phyloP scores from a whole-genome alignment of 768 basidiomycete species.

The Hygrocybe punicea region DNA sequence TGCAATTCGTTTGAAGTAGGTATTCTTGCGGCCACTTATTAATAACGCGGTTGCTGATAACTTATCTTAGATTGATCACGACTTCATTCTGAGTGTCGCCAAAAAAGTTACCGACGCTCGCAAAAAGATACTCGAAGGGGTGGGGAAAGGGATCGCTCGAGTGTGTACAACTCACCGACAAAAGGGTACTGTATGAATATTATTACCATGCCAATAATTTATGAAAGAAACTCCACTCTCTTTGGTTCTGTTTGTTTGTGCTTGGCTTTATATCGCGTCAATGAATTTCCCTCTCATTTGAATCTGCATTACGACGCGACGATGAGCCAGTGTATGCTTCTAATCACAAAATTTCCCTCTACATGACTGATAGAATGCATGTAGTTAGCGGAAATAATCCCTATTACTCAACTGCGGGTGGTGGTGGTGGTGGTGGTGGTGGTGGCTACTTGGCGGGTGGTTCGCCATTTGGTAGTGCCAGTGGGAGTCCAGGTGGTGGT shows the following conservation, averaged over 20 bases:
- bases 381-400: conserved; percentile 37
- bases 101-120: conserved; percentile 69
- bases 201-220: background rate
- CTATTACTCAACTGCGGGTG: conserved; percentile 34
- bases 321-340: conserved; percentile 47
- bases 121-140: conserved; percentile 67
- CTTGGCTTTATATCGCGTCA: background rate
- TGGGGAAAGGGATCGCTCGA: conserved; percentile 59
- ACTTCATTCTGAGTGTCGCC: conserved; percentile 56
- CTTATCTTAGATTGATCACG: conserved; percentile 52
- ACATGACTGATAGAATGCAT: conserved; percentile 7
- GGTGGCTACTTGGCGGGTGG: conserved; percentile 59
- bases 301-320: too few relatives aligned
- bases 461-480: conserved; percentile 56
- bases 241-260: background rate
- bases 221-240: background rate
- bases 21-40: conserved; percentile 15
- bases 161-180: conserved; percentile 22
- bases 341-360: background rate
- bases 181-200: background rate
- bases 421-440: conserved; percentile 37
- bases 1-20: conserved; percentile 40
- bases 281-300: too few relatives aligned
- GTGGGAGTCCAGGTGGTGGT: conserved; percentile 57
- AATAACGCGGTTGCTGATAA: background rate